Conservation (phyloP, 495 filamentous ascomycete genomes). For the Corynascus novoguineensis region DNA sequence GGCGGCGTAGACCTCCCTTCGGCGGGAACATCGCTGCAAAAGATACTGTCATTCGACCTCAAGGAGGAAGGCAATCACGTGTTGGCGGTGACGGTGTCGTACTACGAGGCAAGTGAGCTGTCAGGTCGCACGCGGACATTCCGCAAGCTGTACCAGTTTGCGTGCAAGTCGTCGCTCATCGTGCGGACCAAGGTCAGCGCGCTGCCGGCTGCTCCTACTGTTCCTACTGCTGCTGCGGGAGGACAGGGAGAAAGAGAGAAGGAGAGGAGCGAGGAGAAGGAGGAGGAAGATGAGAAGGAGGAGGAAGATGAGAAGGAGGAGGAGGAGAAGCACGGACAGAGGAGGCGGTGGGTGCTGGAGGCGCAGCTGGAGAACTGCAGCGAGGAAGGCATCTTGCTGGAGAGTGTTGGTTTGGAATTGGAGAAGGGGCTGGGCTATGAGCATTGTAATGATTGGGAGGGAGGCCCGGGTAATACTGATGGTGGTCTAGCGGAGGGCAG, state of each 20-base stretch:
- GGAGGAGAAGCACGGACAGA: slow-evolving; percentile 5
- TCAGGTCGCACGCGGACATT: slow-evolving; percentile 77
- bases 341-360: slow-evolving; percentile 62
- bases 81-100: slow-evolving; percentile 88
- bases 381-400: slow-evolving; percentile 58
- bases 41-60: slow-evolving; percentile 77
- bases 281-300: not conserved
- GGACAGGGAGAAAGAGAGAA: too few relatives aligned
- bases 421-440: slow-evolving; percentile 42
- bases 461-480: slow-evolving; percentile 24
- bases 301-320: too few relatives aligned
- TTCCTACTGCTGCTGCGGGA: too few relatives aligned
- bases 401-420: slow-evolving; percentile 49
- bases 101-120: slow-evolving; percentile 63
- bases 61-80: slow-evolving; percentile 93
- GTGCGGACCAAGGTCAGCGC: slow-evolving; percentile 81
- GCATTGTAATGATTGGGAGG: slow-evolving; percentile 49
- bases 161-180: slow-evolving; percentile 79
- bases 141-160: slow-evolving; percentile 93
- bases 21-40: slow-evolving; percentile 71
- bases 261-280: too few relatives aligned
- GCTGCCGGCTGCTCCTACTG: slow-evolving; percentile 35
- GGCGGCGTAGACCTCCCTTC: slow-evolving; percentile 52
- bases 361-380: slow-evolving; percentile 93
- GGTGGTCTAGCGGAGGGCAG: slow-evolving; percentile 37